Evolutionary conservation across 176 grass and related monocot genomes (phyloP), one percentile per base, ranked within the genome.

Genomic region (Avena sativa): DNA sequence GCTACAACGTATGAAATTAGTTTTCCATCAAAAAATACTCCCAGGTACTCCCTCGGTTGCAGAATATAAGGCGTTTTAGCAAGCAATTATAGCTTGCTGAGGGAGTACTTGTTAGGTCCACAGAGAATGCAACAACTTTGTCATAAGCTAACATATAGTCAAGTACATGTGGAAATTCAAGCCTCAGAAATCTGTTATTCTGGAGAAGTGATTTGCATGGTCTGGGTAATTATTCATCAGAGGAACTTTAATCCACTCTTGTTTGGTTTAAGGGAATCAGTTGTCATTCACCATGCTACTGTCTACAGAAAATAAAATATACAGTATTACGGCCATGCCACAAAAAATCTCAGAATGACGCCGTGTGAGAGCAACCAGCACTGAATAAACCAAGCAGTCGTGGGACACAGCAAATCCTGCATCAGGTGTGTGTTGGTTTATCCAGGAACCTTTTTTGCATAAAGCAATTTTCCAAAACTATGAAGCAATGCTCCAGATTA

Each of bases 91-190:
- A 40, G 38, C 38, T 40, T 40, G 38, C 38, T 40, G 38, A 40
- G 38, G 38, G 38, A 40, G 13, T 32, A 68, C 34, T 40, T 19
- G 66, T 19, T 69, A 69, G 32, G 38, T 40, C 32, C 15, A 69
- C 32, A 40, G 15, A 69, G 66, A 17, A 69, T 69, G 66, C 14
- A 3, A 19, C 38, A 69, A 19, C 32, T 17, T 69, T 69, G 65
- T 19, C 17, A 69, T 69, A 69, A 69, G 66, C 66, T 69, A 32
- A 16, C 32, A 67, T 15, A 16, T 67, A 12, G 63, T 65, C 25
- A 67, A 15, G 28, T 63, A 64, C 4, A 64, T 64, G 32, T 58
- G 62, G 62, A 68, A 68, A 81, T 53, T 21, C 19, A 80, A 63
- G 60, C 34, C 47, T 66, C 17, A 34, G 48, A 55, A 53, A 36